Evolutionary conservation across 225 moss, liverwort and hornwort genomes (phyloP).

Genomic region (Asterella californica): DNA sequence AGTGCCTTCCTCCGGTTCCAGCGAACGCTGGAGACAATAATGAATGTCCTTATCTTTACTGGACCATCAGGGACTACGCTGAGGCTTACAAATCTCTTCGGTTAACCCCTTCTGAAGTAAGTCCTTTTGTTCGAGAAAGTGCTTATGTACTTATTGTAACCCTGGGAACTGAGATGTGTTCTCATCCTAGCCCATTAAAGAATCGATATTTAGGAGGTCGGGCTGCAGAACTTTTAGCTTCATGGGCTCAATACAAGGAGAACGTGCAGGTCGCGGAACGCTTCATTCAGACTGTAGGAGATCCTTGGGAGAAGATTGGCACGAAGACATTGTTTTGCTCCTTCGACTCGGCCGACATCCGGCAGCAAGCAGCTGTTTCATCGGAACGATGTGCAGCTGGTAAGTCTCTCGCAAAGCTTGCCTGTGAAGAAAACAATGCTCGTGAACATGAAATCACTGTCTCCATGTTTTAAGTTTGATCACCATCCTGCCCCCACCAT

Average conservation of each 20-base stretch:
- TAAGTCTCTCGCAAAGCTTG: neutral
- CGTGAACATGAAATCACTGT: neutral
- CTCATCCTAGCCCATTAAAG: too few species aligned
- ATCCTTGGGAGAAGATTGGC: neutral
- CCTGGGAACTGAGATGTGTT: neutral
- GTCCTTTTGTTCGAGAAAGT: neutral
- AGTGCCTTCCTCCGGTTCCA: neutral
- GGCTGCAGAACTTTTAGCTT: neutral
- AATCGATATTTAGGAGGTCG: too few species aligned
- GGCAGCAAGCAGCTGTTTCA: conserved; percentile 11
- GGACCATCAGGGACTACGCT: conserved; percentile 19
- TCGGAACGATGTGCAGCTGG: conserved; percentile 16
- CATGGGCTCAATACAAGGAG: neutral
- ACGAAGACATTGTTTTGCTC: conserved; percentile 1
- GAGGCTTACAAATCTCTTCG: conserved; percentile 13
- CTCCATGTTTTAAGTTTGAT: neutral
- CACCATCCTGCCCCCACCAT: neutral
- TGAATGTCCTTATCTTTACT: conserved; percentile 6
- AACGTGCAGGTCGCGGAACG: conserved; percentile 8
- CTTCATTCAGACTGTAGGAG: conserved; percentile 3
- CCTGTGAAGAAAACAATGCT: too few species aligned
- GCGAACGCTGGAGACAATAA: neutral
- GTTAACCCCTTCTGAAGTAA: conserved; percentile 10
- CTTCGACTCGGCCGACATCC: neutral
- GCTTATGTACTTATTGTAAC: neutral